Evolutionary conservation across 2,329 filamentous ascomycete species (phyloP), one percentile per base, ranked within the genome.

Genomic region (Tolypocladium guangdongense): DNA sequence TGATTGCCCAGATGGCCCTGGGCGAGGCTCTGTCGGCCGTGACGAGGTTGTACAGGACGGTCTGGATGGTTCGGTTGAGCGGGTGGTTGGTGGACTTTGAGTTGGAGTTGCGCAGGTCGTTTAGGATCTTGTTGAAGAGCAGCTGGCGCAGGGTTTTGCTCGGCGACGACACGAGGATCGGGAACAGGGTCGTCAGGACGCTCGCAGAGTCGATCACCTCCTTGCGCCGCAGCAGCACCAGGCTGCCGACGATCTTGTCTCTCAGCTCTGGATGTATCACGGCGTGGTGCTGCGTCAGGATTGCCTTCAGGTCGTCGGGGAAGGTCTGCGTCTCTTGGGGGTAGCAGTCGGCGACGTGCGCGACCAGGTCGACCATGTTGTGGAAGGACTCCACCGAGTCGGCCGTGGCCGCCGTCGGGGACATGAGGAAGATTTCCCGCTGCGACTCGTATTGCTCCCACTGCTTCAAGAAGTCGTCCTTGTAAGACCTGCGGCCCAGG

Each of bases 1-100:
- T 96, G 56, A 96, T 90, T 4, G 93, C 90, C 93, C 93, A 99
- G 50, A 99, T 78, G 4, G 88, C 90, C 64, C 95, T 93, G 1
- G 88, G 79, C 0, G 90, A 95, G 10, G 87, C 78, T 43, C 87
- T 83, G 68, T 99, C 92, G 4, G 87, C 88, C 18, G 88, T 89
- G 46, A 97, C 82, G 27, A 97, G 78, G 68, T 96, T 96, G 75
- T 90, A 95, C 32, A 97, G 81, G 14, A 95, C 89, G 3, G 88
- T 95, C 70, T 99, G 93, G 55, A 97, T 87, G 4, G 88, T 93
- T 52, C 88, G 83, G 71, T 99, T 99, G 52, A 99, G 81, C 54
- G 86, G 88, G 73, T 99, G 93, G 65, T 99, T 96, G 53, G 83
- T 92, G 11, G 84, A 73, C 71, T 93, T 96, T 2, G 84, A 80